Percentiles rank a stretch among this genome's conserved stretches.
phyloP scores from a whole-genome alignment of 257 asterid genomes.

The Cinchona pubescens region DNA sequence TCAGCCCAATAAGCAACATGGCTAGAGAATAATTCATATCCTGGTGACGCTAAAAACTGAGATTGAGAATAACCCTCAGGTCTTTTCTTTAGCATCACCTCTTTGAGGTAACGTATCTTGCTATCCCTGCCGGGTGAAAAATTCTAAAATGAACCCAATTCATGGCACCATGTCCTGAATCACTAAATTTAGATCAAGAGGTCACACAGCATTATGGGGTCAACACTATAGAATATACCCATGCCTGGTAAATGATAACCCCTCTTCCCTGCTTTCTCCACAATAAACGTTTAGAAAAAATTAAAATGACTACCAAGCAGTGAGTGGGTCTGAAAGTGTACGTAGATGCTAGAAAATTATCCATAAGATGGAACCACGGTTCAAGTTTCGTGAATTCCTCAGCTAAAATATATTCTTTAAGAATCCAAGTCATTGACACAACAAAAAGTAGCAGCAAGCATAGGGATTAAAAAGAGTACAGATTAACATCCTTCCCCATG shows the following conservation, averaged over 20 bases:
- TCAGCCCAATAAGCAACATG: too few species aligned
- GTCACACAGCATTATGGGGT: too few species aligned
- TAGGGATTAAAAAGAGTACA: slow-evolving; percentile 19
- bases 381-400: slow-evolving; percentile 3
- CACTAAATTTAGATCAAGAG: too few species aligned
- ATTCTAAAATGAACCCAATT: too few species aligned
- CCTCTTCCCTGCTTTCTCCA: neutral
- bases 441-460: slow-evolving; percentile 36
- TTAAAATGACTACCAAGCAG: neutral
- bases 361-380: neutral
- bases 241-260: neutral
- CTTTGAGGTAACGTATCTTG: too few species aligned
- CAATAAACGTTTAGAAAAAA: neutral
- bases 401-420: slow-evolving; percentile 11
- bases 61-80: too few species aligned
- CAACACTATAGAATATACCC: too few species aligned
- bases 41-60: too few species aligned
- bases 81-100: too few species aligned
- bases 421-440: slow-evolving; percentile 19
- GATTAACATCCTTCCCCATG: slow-evolving; percentile 17
- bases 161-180: too few species aligned
- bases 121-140: too few species aligned
- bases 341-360: neutral
- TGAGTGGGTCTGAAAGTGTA: neutral
- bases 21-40: too few species aligned